Evolutionary conservation across 345 rosid genomes (phyloP).

Genomic region (Microcos paniculata): DNA sequence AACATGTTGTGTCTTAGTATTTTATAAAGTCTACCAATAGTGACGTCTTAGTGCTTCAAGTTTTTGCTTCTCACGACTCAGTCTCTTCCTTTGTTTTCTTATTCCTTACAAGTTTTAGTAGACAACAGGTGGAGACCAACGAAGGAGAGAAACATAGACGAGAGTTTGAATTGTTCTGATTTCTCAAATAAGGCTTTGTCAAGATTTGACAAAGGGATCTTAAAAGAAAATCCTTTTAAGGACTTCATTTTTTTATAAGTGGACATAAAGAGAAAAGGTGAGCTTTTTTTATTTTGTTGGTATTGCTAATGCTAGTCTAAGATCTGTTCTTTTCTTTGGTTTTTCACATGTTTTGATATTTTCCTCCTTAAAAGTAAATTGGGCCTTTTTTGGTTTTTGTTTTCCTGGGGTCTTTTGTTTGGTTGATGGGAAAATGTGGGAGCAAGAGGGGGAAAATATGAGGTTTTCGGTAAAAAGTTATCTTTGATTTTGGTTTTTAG

Average conservation of each 20-base stretch:
- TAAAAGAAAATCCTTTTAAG: neutral
- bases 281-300: neutral
- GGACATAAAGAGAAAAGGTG: slow-evolving; percentile 6
- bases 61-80: slow-evolving; percentile 1
- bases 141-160: neutral
- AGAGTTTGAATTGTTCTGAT: slow-evolving; percentile 6
- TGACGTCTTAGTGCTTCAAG: slow-evolving; percentile 7
- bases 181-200: slow-evolving; percentile 11
- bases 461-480: neutral
- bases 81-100: neutral
- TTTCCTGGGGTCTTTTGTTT: neutral
- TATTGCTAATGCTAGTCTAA: neutral
- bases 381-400: neutral
- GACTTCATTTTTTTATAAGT: slow-evolving; percentile 1
- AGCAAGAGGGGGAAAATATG: neutral
- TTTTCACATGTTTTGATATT: slow-evolving; percentile 14
- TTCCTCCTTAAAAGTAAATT: slow-evolving; percentile 7
- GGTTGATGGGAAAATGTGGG: slow-evolving; percentile 14
- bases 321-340: neutral
- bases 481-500: neutral
- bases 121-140: neutral
- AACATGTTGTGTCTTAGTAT: neutral
- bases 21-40: neutral
- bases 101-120: neutral
- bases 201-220: slow-evolving; percentile 11